Percentiles rank a stretch among this genome's conserved stretches.
Conservation (phyloP, 1,284 basidiomycete species). For the Vanrija sp. region DNA sequence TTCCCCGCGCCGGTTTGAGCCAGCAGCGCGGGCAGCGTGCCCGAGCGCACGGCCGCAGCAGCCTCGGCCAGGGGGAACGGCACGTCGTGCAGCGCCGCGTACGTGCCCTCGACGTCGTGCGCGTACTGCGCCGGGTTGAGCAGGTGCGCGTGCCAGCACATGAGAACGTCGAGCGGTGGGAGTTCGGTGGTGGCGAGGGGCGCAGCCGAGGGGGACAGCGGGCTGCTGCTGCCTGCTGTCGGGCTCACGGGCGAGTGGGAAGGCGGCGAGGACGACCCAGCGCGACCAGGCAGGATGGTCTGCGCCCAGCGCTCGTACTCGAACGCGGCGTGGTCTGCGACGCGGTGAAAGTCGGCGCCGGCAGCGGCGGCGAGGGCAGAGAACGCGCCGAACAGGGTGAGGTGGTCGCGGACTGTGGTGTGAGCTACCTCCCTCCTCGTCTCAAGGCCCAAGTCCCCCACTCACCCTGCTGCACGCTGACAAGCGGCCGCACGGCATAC, state of each 20-base stretch:
- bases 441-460: background rate
- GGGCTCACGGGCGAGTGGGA: background rate
- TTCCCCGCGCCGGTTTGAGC: background rate
- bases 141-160: conserved; percentile 40
- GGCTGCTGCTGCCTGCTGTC: no score
- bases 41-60: conserved; percentile 5
- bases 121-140: conserved; percentile 31
- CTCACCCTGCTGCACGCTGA: conserved; percentile 11
- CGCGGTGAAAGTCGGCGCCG: conserved; percentile 7
- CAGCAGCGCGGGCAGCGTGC: conserved; percentile 6
- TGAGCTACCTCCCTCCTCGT: background rate
- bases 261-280: background rate
- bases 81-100: conserved; percentile 13
- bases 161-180: conserved; percentile 26
- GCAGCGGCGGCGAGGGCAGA: background rate
- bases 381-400: conserved; percentile 21
- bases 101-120: conserved; percentile 18
- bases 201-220: background rate
- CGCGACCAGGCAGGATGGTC: conserved; percentile 5
- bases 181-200: conserved; percentile 10
- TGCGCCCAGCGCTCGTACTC: conserved; percentile 21
- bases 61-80: conserved; percentile 18
- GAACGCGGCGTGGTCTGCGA: conserved; percentile 13
- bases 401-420: conserved; percentile 22
- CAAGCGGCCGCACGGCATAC: conserved; percentile 9